Evolutionary conservation across 306 rosid genomes (phyloP).

Genomic region (Cucumis cinereus): DNA sequence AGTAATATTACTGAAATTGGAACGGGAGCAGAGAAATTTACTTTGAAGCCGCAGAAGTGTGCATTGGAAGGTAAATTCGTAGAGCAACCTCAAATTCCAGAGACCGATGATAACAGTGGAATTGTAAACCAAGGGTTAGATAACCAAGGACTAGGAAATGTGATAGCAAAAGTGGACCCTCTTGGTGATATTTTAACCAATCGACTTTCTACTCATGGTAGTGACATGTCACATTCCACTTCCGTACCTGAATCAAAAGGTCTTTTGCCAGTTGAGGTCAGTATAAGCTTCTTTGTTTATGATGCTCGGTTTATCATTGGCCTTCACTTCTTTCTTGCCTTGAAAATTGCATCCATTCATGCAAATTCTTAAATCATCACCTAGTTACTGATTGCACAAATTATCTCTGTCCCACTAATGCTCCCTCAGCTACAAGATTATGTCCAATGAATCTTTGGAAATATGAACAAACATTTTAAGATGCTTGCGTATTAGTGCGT

Average conservation of each 20-base stretch:
- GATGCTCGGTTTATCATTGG: constrained; percentile 5
- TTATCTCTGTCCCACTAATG: background rate
- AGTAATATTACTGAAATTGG: constrained; percentile 8
- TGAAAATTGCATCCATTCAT: too few relatives aligned
- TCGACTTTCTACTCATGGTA: constrained; percentile 15
- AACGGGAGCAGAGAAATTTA: constrained; percentile 23
- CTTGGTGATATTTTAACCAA: constrained; percentile 15
- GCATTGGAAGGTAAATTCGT: constrained; percentile 11
- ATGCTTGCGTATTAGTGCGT: background rate
- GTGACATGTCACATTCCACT: constrained; percentile 17
- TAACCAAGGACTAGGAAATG: constrained; percentile 18
- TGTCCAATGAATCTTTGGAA: background rate
- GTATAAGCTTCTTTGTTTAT: constrained; percentile 5
- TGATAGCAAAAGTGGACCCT: constrained; percentile 22
- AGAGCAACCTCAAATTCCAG: constrained; percentile 5
- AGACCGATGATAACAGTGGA: constrained; percentile 17
- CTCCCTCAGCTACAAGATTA: background rate
- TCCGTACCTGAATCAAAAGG: constrained; percentile 23
- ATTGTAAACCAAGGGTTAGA: constrained; percentile 12
- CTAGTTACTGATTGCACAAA: background rate
- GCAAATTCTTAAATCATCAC: background rate
- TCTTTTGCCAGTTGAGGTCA: constrained; percentile 41
- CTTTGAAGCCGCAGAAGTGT: constrained; percentile 10
- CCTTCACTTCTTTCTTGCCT: background rate
- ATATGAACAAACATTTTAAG: background rate